phyloP scores from a whole-genome alignment of 192 early-diverging fungal species.

The Coemansia sp. region DNA sequence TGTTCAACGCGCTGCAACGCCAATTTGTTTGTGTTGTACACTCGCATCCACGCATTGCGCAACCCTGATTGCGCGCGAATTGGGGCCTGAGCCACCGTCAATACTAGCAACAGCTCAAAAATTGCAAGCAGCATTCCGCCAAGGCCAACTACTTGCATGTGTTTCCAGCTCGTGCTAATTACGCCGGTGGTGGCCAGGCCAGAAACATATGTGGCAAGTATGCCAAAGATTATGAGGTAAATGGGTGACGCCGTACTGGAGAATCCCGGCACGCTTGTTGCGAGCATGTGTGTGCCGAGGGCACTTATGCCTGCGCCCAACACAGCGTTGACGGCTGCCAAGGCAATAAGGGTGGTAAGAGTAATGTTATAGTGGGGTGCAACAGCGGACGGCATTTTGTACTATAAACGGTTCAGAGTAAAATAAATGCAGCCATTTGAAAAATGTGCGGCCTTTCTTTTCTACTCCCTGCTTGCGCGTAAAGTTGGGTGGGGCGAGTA shows the following conservation, averaged over 20 bases:
- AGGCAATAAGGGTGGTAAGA: background rate
- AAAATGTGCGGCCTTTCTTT: no score
- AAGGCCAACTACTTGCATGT: slow-evolving; percentile 12
- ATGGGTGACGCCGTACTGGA: background rate
- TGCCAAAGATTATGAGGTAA: slow-evolving; percentile 10
- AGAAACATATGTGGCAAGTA: slow-evolving; percentile 1
- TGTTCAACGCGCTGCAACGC: slow-evolving; percentile 51
- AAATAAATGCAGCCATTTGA: no score
- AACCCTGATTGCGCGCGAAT: slow-evolving; percentile 17
- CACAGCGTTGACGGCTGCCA: slow-evolving; percentile 3
- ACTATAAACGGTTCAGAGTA: no score
- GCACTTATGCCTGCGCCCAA: slow-evolving; percentile 10
- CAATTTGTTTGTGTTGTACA: slow-evolving; percentile 37
- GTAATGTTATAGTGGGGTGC: background rate
- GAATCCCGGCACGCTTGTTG: background rate
- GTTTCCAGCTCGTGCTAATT: background rate
- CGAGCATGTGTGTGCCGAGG: slow-evolving; percentile 8
- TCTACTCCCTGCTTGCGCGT: no score
- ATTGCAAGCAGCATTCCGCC: slow-evolving; percentile 7
- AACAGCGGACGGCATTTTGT: no score
- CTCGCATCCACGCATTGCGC: slow-evolving; percentile 47
- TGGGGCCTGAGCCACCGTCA: slow-evolving; percentile 16
- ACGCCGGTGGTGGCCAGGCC: slow-evolving; percentile 10
- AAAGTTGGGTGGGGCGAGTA: no score
- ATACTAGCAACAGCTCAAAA: slow-evolving; percentile 23